Percentiles rank a stretch among this genome's conserved stretches.
Conservation (phyloP, 352 stramenopile species). For the Pythium angustatum region DNA sequence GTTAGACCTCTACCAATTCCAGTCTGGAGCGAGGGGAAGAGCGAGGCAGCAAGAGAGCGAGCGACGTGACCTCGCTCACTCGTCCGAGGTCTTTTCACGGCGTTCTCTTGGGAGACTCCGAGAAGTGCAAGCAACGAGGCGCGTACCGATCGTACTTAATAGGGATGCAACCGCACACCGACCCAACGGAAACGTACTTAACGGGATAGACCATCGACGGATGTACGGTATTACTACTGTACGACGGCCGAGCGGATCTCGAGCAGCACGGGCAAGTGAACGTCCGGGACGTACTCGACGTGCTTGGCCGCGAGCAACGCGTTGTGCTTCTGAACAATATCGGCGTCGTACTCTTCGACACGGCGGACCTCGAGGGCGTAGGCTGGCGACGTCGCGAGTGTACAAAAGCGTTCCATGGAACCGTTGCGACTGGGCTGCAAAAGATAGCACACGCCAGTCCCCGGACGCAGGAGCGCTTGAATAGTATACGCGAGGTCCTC, state of each 20-base stretch:
- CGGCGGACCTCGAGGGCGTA: slow-evolving; percentile 39
- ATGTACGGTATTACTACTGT: too few species aligned
- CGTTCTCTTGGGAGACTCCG: neutral
- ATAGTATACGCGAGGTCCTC: slow-evolving; percentile 71
- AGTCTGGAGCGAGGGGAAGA: too few species aligned
- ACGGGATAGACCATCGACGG: too few species aligned
- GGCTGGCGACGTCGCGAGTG: slow-evolving; percentile 36
- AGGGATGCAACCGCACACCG: slow-evolving; percentile 9
- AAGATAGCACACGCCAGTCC: slow-evolving; percentile 58
- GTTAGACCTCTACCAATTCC: too few species aligned
- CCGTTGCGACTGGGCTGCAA: slow-evolving; percentile 72
- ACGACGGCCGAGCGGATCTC: too few species aligned
- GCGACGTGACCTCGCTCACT: neutral
- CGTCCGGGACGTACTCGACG: slow-evolving; percentile 63
- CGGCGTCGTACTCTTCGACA: slow-evolving; percentile 42
- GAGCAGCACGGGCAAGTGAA: slow-evolving; percentile 68
- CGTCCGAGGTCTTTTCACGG: neutral
- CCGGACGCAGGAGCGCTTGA: slow-evolving; percentile 45
- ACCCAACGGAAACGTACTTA: slow-evolving; percentile 20
- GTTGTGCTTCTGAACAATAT: slow-evolving; percentile 16
- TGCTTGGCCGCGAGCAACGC: neutral
- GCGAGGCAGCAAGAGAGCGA: too few species aligned
- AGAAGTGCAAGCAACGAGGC: neutral
- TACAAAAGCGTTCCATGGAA: slow-evolving; percentile 78
- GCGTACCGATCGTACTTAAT: slow-evolving; percentile 18